Percentiles rank a stretch among this genome's conserved stretches.
phyloP scores from a whole-genome alignment of 768 basidiomycete genomes.

The Chiua virens region DNA sequence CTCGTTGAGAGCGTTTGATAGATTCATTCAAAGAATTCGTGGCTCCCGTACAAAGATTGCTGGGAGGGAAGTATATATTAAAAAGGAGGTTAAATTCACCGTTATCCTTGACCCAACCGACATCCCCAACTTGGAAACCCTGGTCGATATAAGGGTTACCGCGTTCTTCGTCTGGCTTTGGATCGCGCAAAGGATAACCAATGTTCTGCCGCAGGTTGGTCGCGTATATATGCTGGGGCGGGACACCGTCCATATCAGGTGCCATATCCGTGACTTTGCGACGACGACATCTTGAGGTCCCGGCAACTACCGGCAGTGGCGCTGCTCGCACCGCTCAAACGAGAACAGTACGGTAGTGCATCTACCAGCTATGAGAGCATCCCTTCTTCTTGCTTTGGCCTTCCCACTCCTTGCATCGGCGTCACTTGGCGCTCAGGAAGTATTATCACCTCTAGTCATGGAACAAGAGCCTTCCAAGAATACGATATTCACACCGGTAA shows the following conservation, averaged over 20 bases:
- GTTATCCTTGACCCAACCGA: constrained; percentile 25
- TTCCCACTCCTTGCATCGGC: constrained; percentile 33
- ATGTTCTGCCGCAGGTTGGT: constrained; percentile 4
- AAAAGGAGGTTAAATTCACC: constrained; percentile 34
- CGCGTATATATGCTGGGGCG: constrained; percentile 5
- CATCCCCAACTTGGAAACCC: constrained; percentile 35
- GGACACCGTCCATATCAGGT: neutral
- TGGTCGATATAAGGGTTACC: constrained; percentile 20
- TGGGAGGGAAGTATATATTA: constrained; percentile 19
- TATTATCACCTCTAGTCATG: constrained; percentile 20
- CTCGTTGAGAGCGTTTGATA: too few relatives aligned
- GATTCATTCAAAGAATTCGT: too few relatives aligned
- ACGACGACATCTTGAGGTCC: too few relatives aligned
- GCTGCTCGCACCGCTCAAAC: too few relatives aligned
- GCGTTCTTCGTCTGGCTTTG: constrained; percentile 21
- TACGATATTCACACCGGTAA: constrained; percentile 36
- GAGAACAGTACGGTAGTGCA: too few relatives aligned
- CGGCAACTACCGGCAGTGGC: constrained; percentile 5
- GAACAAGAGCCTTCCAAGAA: constrained; percentile 4
- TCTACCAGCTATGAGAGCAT: constrained; percentile 13
- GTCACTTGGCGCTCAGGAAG: constrained; percentile 28
- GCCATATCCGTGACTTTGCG: neutral
- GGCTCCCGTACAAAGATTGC: too few relatives aligned
- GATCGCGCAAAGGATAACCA: constrained; percentile 34
- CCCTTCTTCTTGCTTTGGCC: constrained; percentile 24